Evolutionary conservation across 768 basidiomycete species (phyloP), one percentile per base, ranked within the genome.

Genomic region (Podaxis pistillaris): DNA sequence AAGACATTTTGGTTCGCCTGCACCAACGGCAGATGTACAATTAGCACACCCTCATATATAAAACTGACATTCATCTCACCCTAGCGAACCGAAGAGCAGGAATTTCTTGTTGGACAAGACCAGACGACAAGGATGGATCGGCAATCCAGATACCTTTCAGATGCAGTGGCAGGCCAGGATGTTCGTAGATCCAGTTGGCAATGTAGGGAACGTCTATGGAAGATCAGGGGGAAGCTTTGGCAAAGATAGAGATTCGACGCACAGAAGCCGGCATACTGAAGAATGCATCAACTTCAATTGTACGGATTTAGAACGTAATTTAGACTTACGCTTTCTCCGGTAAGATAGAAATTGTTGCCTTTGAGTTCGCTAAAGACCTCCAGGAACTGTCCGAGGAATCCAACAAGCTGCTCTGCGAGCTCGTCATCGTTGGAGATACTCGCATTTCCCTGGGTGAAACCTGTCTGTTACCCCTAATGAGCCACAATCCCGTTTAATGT

Each of bases 311-410:
- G 81, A 67, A 28, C 1, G 15, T 4, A 24, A 50, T 50, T 41
- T 24, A 53, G 3, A 73, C 89, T 71, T 70, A 91, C 90, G 69
- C 90, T 91, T 75, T 91, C 90, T 22, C 90, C 90, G 11, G 83
- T 78, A 4, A 91, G 67, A 69, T 85, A 92, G 4, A 91, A 75
- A 9, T 88, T 89, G 75, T 89, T 90, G 33, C 81, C 81, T 69
- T 90, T 89, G 49, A 93, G 69, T 67, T 93, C 91, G 0, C 76
- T 76, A 74, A 93, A 93, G 4, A 93, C 83, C 19, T 86, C 79
- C 3, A 93, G 77, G 75, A 92, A 93, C 68, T 93, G 91, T 63
- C 85, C 81, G 68, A 93, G 58, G 72, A 92, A 92, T 24, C 87
- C 82, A 47, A 80, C 78, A 3, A 83, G 67, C 61, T 83, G 79